A percentile compares a stretch with the other conserved stretches of the same genome.
Conservation (phyloP, 371 early-diverging fungal genomes). For the Mortierella sp. region DNA sequence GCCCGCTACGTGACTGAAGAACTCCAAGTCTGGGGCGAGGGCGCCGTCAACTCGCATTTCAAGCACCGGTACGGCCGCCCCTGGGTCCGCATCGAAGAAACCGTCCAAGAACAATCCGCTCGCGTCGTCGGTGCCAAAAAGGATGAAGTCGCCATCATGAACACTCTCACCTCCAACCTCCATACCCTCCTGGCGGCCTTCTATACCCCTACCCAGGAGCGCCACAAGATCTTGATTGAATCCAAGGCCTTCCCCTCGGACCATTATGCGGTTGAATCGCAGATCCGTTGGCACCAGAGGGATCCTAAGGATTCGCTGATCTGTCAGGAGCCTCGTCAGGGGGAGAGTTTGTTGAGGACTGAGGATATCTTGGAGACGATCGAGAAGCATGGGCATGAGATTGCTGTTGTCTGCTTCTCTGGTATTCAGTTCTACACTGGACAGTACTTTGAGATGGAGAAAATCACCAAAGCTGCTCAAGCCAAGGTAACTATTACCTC, state of each 20-base stretch:
- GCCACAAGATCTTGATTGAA: slow-evolving; percentile 94
- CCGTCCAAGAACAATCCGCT: slow-evolving; percentile 78
- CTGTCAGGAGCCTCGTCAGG: slow-evolving; percentile 79
- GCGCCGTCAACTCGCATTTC: slow-evolving; percentile 72
- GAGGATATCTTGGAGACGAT: slow-evolving; percentile 89
- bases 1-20: slow-evolving; percentile 84
- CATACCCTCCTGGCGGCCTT: slow-evolving; percentile 94
- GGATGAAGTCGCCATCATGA: slow-evolving; percentile 92
- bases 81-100: slow-evolving; percentile 91
- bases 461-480: slow-evolving; percentile 88
- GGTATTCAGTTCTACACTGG: slow-evolving; percentile 98
- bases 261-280: slow-evolving; percentile 91
- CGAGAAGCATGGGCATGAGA: slow-evolving; percentile 76
- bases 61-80: slow-evolving; percentile 86
- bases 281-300: slow-evolving; percentile 85
- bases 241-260: slow-evolving; percentile 96
- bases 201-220: slow-evolving; percentile 83
- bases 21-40: slow-evolving; percentile 88
- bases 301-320: slow-evolving; percentile 82
- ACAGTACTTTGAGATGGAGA: slow-evolving; percentile 91
- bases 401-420: slow-evolving; percentile 91
- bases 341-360: slow-evolving; percentile 78
- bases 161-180: slow-evolving; percentile 91
- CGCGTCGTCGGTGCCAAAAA: slow-evolving; percentile 87
- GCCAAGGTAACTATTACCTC: slow-evolving; percentile 68